Evolutionary conservation across 441 rosid species (phyloP), one percentile per base, ranked within the genome.

Genomic region (Theobroma grandiflorum): DNA sequence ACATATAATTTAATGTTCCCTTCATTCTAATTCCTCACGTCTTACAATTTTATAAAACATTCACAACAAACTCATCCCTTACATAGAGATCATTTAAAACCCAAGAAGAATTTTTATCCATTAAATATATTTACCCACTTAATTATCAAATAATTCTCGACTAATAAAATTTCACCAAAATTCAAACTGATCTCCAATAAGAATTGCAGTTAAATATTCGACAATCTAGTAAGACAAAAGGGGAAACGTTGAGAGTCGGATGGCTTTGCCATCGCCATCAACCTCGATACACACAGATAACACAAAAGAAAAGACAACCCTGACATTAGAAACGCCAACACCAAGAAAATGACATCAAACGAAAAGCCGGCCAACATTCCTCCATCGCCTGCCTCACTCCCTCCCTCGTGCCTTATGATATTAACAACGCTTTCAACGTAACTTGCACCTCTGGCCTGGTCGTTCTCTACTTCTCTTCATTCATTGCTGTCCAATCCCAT

Each of bases 311-410:
- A 72, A 55, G 64, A 72, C 62, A 55, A 38, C 11, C 6, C 4
- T 14, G 7, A n/a, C 63, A 33, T 26, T 4, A 20, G 33, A 38
- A 37, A 37, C 49, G 4, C 37, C 59, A 72, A 37, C n/a, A 43
- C 8, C 37, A 9, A 75, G 42, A 4, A 78, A 58, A 63, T 73
- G 62, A 66, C 80, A 69, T 6, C 20, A 53, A 38, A 43, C 18
- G 50, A n/a, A 59, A 53, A 12, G 87, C 86, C 86, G 89, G 86
- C 89, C 80, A 76, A 72, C 79, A 71, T 80, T 84, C 75, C 62
- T 47, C 26, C 76, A 38, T 73, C 64, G 4, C 76, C 37, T 20
- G 15, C 71, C 66, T 35, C n/a, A 11, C 14, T n/a, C 37, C 5
- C 43, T 35, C 16, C 74, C 4, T 72, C 63, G 64, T 76, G 20